Evolutionary conservation across 2,329 filamentous ascomycete genomes (phyloP).

Genomic region (Aspergillus sp.): DNA sequence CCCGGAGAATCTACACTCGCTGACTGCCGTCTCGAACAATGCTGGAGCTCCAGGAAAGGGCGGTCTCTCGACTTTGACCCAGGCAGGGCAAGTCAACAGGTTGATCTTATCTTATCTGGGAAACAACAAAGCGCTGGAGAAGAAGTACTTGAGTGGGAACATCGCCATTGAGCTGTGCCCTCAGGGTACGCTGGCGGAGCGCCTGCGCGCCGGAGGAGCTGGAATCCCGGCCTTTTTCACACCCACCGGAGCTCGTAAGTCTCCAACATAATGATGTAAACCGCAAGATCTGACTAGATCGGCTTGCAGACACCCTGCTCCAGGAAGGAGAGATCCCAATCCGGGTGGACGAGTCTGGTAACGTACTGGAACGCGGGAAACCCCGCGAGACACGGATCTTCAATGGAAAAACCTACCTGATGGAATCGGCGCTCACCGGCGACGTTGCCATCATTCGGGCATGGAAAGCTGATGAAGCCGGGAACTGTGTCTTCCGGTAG

Average conservation of each 20-base stretch:
- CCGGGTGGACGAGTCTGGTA: conserved; percentile 78
- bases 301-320: conserved; percentile 31
- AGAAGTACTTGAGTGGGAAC: conserved; percentile 70
- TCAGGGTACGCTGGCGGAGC: conserved; percentile 54
- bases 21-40: conserved; percentile 80
- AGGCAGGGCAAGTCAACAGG: conserved; percentile 67
- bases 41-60: conserved; percentile 67
- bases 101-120: conserved; percentile 75
- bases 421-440: conserved; percentile 73
- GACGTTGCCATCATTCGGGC: conserved; percentile 76
- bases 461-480: conserved; percentile 71
- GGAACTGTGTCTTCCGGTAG: conserved; percentile 75
- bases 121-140: conserved; percentile 72
- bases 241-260: conserved; percentile 65
- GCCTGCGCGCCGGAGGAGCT: conserved; percentile 68
- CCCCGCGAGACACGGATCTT: conserved; percentile 71
- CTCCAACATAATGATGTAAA: background rate
- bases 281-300: background rate
- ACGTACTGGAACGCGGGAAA: conserved; percentile 68
- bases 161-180: conserved; percentile 74
- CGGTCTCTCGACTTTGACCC: conserved; percentile 66
- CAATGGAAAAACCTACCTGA: conserved; percentile 67
- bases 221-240: conserved; percentile 82
- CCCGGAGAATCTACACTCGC: conserved; percentile 51
- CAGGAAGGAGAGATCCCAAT: conserved; percentile 54